Evolutionary conservation across 345 rosid genomes (phyloP), one percentile per base, ranked within the genome.

Genomic region (Brassica napus): DNA sequence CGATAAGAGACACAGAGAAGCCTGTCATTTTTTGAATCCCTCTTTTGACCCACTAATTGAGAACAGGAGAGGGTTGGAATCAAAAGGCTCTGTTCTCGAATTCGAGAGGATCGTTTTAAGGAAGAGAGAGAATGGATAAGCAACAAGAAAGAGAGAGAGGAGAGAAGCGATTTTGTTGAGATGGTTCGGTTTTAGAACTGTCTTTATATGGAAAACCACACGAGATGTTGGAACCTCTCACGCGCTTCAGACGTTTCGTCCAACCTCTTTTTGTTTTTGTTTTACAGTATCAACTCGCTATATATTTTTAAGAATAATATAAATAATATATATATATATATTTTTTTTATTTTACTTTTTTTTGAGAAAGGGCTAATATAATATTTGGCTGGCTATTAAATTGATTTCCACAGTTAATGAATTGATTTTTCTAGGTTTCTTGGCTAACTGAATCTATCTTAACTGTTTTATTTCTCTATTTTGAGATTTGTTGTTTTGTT

Each of bases 1-100:
- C 82, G 68, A 83, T 82, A 32, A 76, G 79, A 75, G 83, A 80
- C 5, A 75, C 68, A 72, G 84, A 83, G 42, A 82, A 72, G 32
- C 88, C 82, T 60, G 80, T 68, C 89, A 88, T 86, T 49, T 55
- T 47, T 52, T 58, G 0, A 2, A 35, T 55, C 30, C 57, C 12
- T 49, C 8, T n/a, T 28, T 30, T 32, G 55, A 37, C 3, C 49
- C 55, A 31, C 74, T 14, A 76, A 69, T 68, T 16, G 49, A 18
- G 68, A 68, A 76, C 64, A 14, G 28, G 61, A 14, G 39, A 66
- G 30, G 39, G 42, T 37, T 37, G 2, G 52, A 55, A 77, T 63
- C 28, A 39, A 78, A 52, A 65, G 28, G 68, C 67, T 78, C 68
- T 71, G 72, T 3, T 73, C 11, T 42, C 23, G 28, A 30, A 71